Evolutionary conservation across 1,284 basidiomycete species (phyloP), one percentile per base, ranked within the genome.

Genomic region (Inonotus obliquus): DNA sequence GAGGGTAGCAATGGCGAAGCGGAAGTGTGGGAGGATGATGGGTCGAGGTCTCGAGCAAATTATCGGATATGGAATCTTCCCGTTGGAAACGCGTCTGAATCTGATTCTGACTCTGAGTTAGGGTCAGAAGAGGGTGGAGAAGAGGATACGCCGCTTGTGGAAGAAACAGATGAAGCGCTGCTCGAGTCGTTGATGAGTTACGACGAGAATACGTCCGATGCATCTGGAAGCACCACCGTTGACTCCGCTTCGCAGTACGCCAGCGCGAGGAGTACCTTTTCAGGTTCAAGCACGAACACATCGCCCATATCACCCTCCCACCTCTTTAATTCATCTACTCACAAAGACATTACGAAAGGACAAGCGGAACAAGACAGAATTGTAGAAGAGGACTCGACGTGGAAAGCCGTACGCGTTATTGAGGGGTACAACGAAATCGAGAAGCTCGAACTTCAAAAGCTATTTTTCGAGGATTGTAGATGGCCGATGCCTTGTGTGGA

Each of bases 401-500:
- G 57, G 56, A 9, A 32, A 10, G 4, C 17, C 14, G 54, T 52
- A 4, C 49, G 56, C 19, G n/a, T 59, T 13, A 51, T 58, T 14
- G 61, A 62, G 23, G 25, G 27, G 23, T 54, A 58, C 49, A 44
- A 41, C 17, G 38, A 35, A 27, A 57, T 63, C 5, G 60, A 65
- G 10, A 51, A 62, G 11, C 63, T 57, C 21, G 66, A 67, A 27
- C 51, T 70, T 4, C 54, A 60, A 9, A 60, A 65, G 62, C 0
- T 70, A 37, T 79, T 78, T 65, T 61, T 54, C 32, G 70, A 71
- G 35, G 67, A 67, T 0, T 69, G 79, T 2, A 32, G 38, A 25
- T 74, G 73, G 17, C 56, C 62, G 13, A 52, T 81, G 53, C 74
- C 76, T 17, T 79, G 75, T 62, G 67, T 76, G 2, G 72, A 74